A percentile compares a stretch with the other conserved stretches of the same genome.
phyloP scores from a whole-genome alignment of 805 yeast species.

The Candida chauliodis region DNA sequence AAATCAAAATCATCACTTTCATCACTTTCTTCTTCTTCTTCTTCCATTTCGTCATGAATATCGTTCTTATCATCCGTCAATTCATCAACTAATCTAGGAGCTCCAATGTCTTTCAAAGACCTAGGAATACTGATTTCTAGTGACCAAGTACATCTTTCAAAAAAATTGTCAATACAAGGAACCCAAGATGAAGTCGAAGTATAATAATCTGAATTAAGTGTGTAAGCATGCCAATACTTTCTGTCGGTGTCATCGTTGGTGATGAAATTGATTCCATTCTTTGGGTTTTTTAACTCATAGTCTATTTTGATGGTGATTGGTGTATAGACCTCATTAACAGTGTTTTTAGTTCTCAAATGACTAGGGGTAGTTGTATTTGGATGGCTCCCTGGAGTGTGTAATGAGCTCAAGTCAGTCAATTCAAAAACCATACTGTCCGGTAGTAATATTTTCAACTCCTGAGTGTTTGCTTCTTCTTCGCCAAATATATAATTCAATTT shows the following conservation, averaged over 20 bases:
- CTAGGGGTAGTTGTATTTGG: constrained; percentile 31
- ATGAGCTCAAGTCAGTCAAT: constrained; percentile 25
- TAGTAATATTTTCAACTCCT: constrained; percentile 59
- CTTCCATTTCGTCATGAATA: constrained; percentile 26
- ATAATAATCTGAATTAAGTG: constrained; percentile 73
- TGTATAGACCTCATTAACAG: constrained; percentile 48
- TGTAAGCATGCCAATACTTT: constrained; percentile 78
- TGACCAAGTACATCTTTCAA: constrained; percentile 92
- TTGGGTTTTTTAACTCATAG: constrained; percentile 62
- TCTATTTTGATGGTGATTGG: constrained; percentile 71
- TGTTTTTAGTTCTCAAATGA: constrained; percentile 30
- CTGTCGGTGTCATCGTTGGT: constrained; percentile 52
- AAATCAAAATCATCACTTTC: constrained; percentile 50
- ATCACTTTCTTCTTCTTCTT: constrained; percentile 43
- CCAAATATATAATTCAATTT: constrained; percentile 52
- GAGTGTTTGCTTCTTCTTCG: constrained; percentile 43
- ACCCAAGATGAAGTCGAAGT: constrained; percentile 94
- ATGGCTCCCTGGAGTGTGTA: constrained; percentile 26
- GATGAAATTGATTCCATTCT: constrained; percentile 72
- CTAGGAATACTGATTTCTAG: constrained; percentile 81
- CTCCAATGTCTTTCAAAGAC: constrained; percentile 68
- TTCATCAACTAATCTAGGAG: constrained; percentile 39
- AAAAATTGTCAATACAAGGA: constrained; percentile 86
- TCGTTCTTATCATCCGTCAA: constrained; percentile 18
- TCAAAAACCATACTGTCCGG: constrained; percentile 67